Evolutionary conservation across 1,284 basidiomycete species (phyloP).

Genomic region (Chiua sp.): DNA sequence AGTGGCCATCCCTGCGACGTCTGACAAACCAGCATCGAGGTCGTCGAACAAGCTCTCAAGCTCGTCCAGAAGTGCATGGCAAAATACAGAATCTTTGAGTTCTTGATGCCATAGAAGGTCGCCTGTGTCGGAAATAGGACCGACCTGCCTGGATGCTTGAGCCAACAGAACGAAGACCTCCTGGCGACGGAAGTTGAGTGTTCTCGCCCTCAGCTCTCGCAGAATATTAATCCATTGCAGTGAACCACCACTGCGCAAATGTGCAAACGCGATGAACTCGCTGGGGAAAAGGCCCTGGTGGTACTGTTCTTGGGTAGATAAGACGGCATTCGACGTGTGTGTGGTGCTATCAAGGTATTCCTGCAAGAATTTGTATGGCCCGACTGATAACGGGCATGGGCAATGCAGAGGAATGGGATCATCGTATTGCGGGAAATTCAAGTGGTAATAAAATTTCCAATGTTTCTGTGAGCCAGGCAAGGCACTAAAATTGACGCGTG

Average conservation of each 20-base stretch:
- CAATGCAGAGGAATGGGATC: too few relatives aligned
- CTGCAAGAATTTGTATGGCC: too few relatives aligned
- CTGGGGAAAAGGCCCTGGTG: too few relatives aligned
- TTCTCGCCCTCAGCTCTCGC: constrained; percentile 42
- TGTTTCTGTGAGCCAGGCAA: too few relatives aligned
- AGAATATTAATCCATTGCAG: constrained; percentile 56
- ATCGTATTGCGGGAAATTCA: too few relatives aligned
- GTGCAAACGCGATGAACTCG: constrained; percentile 47
- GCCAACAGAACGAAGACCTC: constrained; percentile 45
- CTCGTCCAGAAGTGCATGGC: constrained; percentile 37
- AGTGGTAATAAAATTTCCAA: too few relatives aligned
- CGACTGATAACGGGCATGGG: too few relatives aligned
- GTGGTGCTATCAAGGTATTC: too few relatives aligned
- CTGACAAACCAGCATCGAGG: constrained; percentile 44
- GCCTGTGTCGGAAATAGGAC: constrained; percentile 16
- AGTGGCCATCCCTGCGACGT: constrained; percentile 38
- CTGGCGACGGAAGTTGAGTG: constrained; percentile 39
- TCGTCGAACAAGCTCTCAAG: constrained; percentile 32
- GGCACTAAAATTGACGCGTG: too few relatives aligned
- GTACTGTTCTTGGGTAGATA: too few relatives aligned
- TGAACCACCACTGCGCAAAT: constrained; percentile 45
- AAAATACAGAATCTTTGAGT: constrained; percentile 36
- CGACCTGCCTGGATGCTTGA: constrained; percentile 46
- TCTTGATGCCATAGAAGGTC: constrained; percentile 39
- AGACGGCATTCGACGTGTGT: too few relatives aligned